Percentiles rank a stretch among this genome's conserved stretches.
Conservation (phyloP, 768 basidiomycete genomes). For the Termitomyces sp. region DNA sequence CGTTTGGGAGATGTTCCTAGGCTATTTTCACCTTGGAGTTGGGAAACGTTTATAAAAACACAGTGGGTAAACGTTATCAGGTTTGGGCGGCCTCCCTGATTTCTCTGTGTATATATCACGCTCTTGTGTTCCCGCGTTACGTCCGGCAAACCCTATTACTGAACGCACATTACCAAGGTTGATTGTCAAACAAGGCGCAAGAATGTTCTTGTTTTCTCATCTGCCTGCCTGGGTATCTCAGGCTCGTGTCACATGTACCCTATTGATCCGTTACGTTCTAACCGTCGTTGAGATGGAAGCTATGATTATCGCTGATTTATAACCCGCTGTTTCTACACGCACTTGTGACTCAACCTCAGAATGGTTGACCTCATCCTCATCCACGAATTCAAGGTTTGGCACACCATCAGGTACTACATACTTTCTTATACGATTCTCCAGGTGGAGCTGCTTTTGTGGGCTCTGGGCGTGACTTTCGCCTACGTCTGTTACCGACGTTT, state of each 20-base stretch:
- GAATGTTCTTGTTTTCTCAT: background rate
- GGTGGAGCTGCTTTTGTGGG: slow-evolving; percentile 5
- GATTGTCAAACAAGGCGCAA: background rate
- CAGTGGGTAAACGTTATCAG: slow-evolving; percentile 5
- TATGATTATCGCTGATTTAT: background rate
- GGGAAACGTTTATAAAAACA: slow-evolving; percentile 1
- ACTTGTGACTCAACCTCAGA: background rate
- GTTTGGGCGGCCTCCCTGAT: background rate
- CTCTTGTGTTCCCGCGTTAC: background rate
- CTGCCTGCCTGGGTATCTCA: background rate
- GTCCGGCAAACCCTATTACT: background rate
- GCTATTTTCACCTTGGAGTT: slow-evolving; percentile 7
- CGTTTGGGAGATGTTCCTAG: background rate
- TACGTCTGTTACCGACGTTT: slow-evolving; percentile 27
- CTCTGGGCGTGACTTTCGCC: slow-evolving; percentile 14
- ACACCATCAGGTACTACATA: background rate
- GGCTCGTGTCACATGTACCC: background rate
- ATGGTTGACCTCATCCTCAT: background rate
- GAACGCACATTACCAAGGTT: background rate
- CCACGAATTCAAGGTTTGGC: background rate
- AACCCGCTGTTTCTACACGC: background rate
- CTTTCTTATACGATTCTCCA: background rate
- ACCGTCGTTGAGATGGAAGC: background rate
- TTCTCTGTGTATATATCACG: background rate
- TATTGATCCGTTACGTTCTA: background rate